Percentiles rank a stretch among this genome's conserved stretches.
phyloP scores from a whole-genome alignment of 441 rosid species.

The Pelargonium myrrhifolium region DNA sequence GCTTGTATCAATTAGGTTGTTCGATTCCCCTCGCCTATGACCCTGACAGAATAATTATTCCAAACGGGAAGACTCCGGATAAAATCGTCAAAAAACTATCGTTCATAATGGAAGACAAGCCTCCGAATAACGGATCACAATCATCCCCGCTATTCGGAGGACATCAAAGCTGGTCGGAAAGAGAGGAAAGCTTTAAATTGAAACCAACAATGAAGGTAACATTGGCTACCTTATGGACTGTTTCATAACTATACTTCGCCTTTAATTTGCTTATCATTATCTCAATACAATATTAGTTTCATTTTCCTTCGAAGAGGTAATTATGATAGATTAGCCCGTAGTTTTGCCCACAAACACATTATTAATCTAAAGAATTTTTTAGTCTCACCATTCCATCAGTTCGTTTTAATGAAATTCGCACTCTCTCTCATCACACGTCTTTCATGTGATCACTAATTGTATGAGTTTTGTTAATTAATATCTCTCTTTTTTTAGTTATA shows the following conservation, averaged over 20 bases:
- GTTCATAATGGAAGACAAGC: slow-evolving; percentile 50
- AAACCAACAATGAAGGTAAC: slow-evolving; percentile 72
- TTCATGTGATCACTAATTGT: no score
- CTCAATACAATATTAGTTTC: not conserved
- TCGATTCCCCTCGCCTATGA: slow-evolving; percentile 52
- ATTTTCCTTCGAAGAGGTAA: no score
- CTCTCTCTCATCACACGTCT: no score
- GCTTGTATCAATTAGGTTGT: slow-evolving; percentile 50
- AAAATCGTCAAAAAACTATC: slow-evolving; percentile 43
- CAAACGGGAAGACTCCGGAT: slow-evolving; percentile 49
- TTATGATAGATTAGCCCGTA: no score
- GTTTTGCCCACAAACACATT: no score
- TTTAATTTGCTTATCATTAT: not conserved
- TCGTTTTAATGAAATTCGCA: no score
- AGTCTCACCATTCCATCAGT: no score
- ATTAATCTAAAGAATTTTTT: no score
- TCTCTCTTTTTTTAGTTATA: no score
- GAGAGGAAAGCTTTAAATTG: slow-evolving; percentile 66
- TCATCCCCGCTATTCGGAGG: slow-evolving; percentile 78
- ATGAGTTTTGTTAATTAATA: no score
- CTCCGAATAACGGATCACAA: slow-evolving; percentile 33
- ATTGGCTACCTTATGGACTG: not conserved
- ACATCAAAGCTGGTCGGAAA: slow-evolving; percentile 69
- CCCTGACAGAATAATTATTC: slow-evolving; percentile 62
- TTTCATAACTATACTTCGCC: not conserved